Percentiles rank a stretch among this genome's conserved stretches.
Evolutionary conservation across 108 stramenopile species (phyloP).

Genomic region (Cyclotella kingstonii): DNA sequence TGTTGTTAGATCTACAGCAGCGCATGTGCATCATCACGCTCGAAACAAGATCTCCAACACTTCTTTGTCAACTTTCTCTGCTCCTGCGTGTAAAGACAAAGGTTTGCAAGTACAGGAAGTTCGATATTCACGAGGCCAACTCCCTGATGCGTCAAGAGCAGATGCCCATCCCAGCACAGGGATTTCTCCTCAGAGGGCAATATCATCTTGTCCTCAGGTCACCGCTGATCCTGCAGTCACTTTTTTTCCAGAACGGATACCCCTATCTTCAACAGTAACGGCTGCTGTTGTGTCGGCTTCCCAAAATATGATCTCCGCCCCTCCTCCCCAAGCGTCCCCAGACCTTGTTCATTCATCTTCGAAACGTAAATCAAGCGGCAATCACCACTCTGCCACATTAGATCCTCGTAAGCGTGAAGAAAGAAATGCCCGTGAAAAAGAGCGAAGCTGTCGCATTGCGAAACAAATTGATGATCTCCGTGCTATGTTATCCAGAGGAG

Average conservation of each 20-base stretch:
- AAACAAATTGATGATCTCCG: conserved; percentile 83
- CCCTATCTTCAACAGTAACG: neutral
- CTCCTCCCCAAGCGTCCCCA: conserved; percentile 2
- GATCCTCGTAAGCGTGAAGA: conserved; percentile 70
- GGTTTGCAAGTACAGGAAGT: conserved; percentile 33
- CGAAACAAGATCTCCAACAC: neutral
- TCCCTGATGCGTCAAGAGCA: neutral
- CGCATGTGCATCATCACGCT: conserved; percentile 19
- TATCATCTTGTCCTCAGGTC: conserved; percentile 21
- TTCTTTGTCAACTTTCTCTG: conserved; percentile 3
- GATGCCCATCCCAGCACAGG: conserved; percentile 7
- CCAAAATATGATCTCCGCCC: neutral
- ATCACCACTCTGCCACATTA: conserved; percentile 18
- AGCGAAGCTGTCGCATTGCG: conserved; percentile 83
- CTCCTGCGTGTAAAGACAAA: neutral
- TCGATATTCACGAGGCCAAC: conserved; percentile 28
- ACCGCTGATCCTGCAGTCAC: conserved; percentile 4
- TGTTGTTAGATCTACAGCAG: neutral
- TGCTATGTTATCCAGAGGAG: conserved; percentile 68
- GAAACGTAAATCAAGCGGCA: conserved; percentile 6
- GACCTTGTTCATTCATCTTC: neutral
- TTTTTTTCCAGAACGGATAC: neutral
- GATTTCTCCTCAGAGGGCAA: conserved; percentile 18
- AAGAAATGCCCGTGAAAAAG: conserved; percentile 87
- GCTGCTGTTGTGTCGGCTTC: conserved; percentile 4